Conservation (phyloP, 2,329 filamentous ascomycete species). For the Massarina eburnea region DNA sequence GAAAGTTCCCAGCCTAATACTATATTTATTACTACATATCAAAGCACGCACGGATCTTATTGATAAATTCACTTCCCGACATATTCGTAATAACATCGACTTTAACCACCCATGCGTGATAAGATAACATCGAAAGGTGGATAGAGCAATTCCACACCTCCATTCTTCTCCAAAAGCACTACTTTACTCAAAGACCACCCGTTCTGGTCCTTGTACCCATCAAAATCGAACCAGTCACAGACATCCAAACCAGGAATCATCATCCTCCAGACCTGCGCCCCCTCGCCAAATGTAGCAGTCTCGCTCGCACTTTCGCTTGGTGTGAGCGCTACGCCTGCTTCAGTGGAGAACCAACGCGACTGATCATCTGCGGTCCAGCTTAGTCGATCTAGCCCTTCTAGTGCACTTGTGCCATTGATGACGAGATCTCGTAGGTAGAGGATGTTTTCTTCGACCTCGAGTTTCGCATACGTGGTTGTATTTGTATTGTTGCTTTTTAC, state of each 20-base stretch:
- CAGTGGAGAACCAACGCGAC: constrained; percentile 22
- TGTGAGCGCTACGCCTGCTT: constrained; percentile 25
- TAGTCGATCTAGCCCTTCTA: constrained; percentile 31
- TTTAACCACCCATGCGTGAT: background rate
- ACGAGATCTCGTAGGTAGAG: constrained; percentile 30
- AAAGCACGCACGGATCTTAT: too few relatives aligned
- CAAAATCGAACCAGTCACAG: constrained; percentile 38
- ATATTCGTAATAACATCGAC: too few relatives aligned
- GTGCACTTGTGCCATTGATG: constrained; percentile 30
- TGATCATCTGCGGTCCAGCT: constrained; percentile 23
- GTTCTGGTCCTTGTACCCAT: constrained; percentile 35
- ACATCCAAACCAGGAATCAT: constrained; percentile 23
- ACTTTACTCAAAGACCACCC: constrained; percentile 36
- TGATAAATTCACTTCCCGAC: too few relatives aligned
- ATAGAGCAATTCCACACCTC: constrained; percentile 28
- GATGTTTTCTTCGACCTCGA: constrained; percentile 28
- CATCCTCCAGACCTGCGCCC: constrained; percentile 31
- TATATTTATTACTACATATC: too few relatives aligned
- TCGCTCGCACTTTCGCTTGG: constrained; percentile 29
- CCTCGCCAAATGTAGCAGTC: constrained; percentile 23
- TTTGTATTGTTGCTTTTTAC: constrained; percentile 9
- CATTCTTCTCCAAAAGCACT: constrained; percentile 22
- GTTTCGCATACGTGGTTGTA: constrained; percentile 22
- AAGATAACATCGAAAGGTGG: constrained; percentile 33
- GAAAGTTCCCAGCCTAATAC: too few relatives aligned